Conservation (phyloP, 208 protist genomes). For the Vickermania ingenoplastis region DNA sequence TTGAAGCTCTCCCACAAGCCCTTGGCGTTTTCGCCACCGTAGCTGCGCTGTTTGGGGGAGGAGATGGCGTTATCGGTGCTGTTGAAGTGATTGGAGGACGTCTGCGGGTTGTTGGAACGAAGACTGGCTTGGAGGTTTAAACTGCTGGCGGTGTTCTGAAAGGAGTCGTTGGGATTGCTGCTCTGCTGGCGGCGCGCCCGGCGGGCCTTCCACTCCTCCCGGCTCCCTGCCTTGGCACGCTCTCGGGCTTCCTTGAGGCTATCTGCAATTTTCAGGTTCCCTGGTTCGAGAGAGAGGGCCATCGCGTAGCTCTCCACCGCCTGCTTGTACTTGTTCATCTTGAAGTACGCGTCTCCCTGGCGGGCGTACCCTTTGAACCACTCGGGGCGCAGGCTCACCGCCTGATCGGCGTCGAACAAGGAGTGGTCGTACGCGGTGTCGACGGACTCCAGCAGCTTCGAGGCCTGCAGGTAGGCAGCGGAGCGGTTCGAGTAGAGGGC, state of each 20-base stretch:
- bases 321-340: slow-evolving; percentile 72
- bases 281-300: slow-evolving; percentile 76
- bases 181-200: slow-evolving; percentile 2
- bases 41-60: neutral
- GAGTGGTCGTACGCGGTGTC: slow-evolving; percentile 51
- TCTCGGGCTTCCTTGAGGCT: slow-evolving; percentile 43
- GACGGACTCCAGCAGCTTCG: slow-evolving; percentile 31
- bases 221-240: slow-evolving; percentile 19
- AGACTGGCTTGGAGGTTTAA: neutral
- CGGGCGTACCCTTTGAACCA: slow-evolving; percentile 93
- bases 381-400: slow-evolving; percentile 73
- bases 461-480: slow-evolving; percentile 76
- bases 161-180: neutral
- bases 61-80: neutral
- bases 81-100: neutral
- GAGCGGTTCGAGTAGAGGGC: slow-evolving; percentile 91
- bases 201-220: slow-evolving; percentile 6
- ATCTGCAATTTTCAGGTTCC: slow-evolving; percentile 49
- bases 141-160: neutral
- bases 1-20: slow-evolving; percentile 53
- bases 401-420: slow-evolving; percentile 83
- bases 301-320: slow-evolving; percentile 83
- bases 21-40: slow-evolving; percentile 17
- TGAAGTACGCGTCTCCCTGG: slow-evolving; percentile 84
- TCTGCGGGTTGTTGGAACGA: neutral